Percentiles rank a stretch among this genome's conserved stretches.
Evolutionary conservation across 2,329 filamentous ascomycete species (phyloP).

Genomic region (Nothomitra cinnamomea): DNA sequence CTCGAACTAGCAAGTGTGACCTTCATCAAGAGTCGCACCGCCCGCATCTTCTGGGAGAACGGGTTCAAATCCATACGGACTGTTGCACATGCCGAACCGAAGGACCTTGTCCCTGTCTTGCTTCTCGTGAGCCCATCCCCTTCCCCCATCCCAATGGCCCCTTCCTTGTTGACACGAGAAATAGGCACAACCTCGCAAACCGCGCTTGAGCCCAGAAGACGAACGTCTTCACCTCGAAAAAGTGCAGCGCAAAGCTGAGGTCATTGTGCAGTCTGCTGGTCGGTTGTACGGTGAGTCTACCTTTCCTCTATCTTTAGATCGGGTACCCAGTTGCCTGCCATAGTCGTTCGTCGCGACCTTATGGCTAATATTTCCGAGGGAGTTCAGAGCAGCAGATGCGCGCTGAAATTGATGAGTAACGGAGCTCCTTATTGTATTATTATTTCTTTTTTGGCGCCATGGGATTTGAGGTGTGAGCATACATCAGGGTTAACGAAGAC

Average conservation of each 20-base stretch:
- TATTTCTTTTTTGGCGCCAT: too few species aligned
- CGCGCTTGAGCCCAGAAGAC: conserved; percentile 36
- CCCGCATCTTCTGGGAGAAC: conserved; percentile 58
- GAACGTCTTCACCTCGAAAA: conserved; percentile 42
- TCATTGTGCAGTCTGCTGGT: conserved; percentile 53
- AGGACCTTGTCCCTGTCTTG: conserved; percentile 52
- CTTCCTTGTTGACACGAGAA: background rate
- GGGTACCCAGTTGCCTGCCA: background rate
- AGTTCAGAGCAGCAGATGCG: conserved; percentile 21
- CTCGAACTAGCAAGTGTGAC: conserved; percentile 54
- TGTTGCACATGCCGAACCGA: conserved; percentile 50
- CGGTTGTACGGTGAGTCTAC: conserved; percentile 43
- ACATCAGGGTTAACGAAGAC: too few species aligned
- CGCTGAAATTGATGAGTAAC: conserved; percentile 20
- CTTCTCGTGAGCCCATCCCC: conserved; percentile 37
- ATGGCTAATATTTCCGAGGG: conserved; percentile 2
- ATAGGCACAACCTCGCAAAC: conserved; percentile 50
- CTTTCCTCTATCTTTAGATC: conserved; percentile 9
- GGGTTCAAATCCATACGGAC: conserved; percentile 51
- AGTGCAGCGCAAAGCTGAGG: conserved; percentile 45
- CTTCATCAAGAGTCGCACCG: conserved; percentile 62
- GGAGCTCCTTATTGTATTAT: background rate
- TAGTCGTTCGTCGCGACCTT: background rate
- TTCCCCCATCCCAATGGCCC: background rate
- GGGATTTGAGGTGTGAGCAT: too few species aligned